Evolutionary conservation across 305 asterid species (phyloP), one percentile per base, ranked within the genome.

Genomic region (Fraxinus angustifolia): DNA sequence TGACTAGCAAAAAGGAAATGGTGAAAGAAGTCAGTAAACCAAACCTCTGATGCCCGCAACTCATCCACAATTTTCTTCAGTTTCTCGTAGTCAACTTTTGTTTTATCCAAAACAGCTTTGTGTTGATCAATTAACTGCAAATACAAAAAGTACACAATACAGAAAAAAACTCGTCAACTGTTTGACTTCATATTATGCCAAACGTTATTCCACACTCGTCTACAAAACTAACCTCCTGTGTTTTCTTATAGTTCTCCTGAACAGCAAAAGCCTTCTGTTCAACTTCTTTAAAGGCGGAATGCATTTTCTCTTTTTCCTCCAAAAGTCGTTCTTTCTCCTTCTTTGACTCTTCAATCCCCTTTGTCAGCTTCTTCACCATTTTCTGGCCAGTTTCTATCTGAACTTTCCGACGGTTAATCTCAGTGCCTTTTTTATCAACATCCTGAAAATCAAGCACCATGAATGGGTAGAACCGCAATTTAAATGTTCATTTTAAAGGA

Each of bases 11-110:
- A 81, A 87, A 4, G 19, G 28, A 5, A 35, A 75, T 28, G 33
- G 30, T 60, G 17, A 62, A 48, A 72, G 17, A 26, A 70, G 60
- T 16, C 62, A 23, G 62, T 14, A 53, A 33, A 81, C 45, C 85
- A 75, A 82, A 94, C 99, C 98, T 94, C 97, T 78, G 97, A 89
- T 35, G 99, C 86, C 75, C 97, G 93, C 93, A 94, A 74, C 82
- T 85, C 92, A 85, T 96, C 99, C 84, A 96, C 93, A 79, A 89
- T 84, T 88, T 90, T 96, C 90, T 94, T 96, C 87, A 93, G 79
- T 23, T 87, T 88, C 79, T 94, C 99, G 83, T 96, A 90, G 81
- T 94, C 93, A 48, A 89, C 84, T 85, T 91, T 93, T 78, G 98
- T 93, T 80, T 90, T 83, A 80, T 85, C 87, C 86, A 96, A 86